Base-by-base conservation (phyloP, 305 asterid genomes). In the Fraxinus baroniana region DNA sequence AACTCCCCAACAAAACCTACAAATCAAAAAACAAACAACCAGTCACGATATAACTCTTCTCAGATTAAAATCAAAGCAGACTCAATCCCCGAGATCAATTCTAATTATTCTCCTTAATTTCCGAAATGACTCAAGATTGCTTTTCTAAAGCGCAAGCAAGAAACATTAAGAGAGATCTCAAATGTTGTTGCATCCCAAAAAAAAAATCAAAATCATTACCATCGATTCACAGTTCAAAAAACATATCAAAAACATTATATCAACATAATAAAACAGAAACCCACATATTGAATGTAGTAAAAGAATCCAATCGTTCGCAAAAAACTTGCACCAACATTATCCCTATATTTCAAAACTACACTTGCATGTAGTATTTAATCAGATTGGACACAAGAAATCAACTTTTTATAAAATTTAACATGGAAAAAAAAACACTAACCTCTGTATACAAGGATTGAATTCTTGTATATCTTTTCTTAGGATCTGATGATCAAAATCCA, bases 261-360 rank as follows among this genome's bases (percentile, higher is more conserved):
- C 87, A 88, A 72, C 36, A 79, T 84, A 88, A 82, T 75, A 80
- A 78, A 84, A 88, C 85, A 86, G 86, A 86, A 88, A 68, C 81
- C 78, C 86, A 57, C 70, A 3, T 46, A 41, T 55, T 64, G 79
- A 80, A 86, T 62, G 64, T 4, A 77, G 76, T 35, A n/a, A 39
- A 80, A 77, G 77, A 78, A 46, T 72, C 71, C 74, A 82, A 80
- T 22, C 86, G 74, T 82, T 55, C 7, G 49, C 35, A 46, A 66
- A 35, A 55, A 35, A 46, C 49, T 70, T 33, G 35, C 55, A 33
- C 12, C 36, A 86, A 78, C 22, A 80, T 35, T 49, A 72, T 32
- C 55, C 79, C 70, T 15, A 39, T 30, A 70, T 15, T 41, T 32
- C 15, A 73, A 52, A 83, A 68, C 35, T 49, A 33, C 66, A 82